Evolutionary conservation across 495 filamentous ascomycete genomes (phyloP), one percentile per base, ranked within the genome.

Genomic region (Aspergillus wentii): DNA sequence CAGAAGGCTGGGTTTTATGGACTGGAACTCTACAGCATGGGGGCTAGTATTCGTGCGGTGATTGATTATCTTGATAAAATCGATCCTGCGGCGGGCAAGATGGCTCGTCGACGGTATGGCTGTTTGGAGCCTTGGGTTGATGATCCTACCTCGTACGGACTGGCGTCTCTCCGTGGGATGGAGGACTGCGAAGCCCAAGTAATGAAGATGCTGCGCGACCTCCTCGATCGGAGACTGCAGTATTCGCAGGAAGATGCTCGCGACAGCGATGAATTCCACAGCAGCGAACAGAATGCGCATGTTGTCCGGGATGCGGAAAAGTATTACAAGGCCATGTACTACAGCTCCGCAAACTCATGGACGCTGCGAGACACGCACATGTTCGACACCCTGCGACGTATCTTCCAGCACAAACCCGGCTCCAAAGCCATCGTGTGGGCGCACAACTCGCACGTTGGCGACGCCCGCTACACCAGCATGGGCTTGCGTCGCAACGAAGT

Each of bases 271-370:
- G 73, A 71, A 38, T 78, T 67, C 39, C 73, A 74, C 28, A 65
- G 68, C 35, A 49, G 53, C 8, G 71, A 76, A 52, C 74, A 79
- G 48, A 80, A 80, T 49, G 76, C 76, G 1, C 59, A 66, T 35
- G 39, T 79, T 1, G 66, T 79, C 8, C 59, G 57, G n/a, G 76
- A 78, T 34, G 69, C 76, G 1, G 76, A 80, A 44, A 46, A 61
- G 34, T 79, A 79, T 43, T 80, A 79, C 51, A 75, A 66, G 35
- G 61, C 66, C 18, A 79, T 80, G 74, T 79, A 75, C 38, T 78
- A 72, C 50, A 75, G 64, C 46, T 68, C 61, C 7, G 67, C 66
- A 14, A 68, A 67, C 17, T 75, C 70, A 4, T 80, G 76, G 76
- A 76, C 75, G 32, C 51, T 77, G 35, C 69, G 76, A 8, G 76